Base-by-base conservation (phyloP, 1,284 basidiomycete species). In the Ceratobasidium theobromae region DNA sequence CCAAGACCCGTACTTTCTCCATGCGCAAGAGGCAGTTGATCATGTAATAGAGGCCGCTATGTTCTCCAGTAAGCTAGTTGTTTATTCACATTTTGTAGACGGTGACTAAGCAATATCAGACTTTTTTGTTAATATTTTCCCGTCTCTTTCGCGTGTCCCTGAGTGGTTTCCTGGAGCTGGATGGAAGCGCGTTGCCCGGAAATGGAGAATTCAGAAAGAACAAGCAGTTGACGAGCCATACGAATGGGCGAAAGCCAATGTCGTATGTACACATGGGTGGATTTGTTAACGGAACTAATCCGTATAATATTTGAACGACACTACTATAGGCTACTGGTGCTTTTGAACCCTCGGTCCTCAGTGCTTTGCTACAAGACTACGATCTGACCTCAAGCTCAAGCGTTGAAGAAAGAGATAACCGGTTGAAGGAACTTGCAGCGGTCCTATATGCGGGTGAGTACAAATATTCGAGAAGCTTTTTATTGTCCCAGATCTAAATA, bases 91-190 rank as follows among this genome's bases (percentile, higher is more conserved):
- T n/a, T n/a, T n/a, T n/a, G n/a, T n/a, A n/a, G n/a, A n/a, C n/a
- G n/a, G n/a, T n/a, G n/a, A n/a, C n/a, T n/a, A n/a, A n/a, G n/a
- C n/a, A n/a, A n/a, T n/a, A n/a, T n/a, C n/a, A 62, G 60, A 52
- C 18, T 52, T 52, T 32, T 41, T 40, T 16, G 60, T 64, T 14
- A 64, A 64, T 14, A 30, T 25, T 12, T 14, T 53, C 4, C 48
- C 48, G 6, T 41, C 33, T 48, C 32, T 68, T 12, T 53, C 57
- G 25, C 51, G 43, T 32, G 33, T 69, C n/a, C 68, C 68, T 8
- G 38, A 54, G 11, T 69, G 68, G 68, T 49, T 69, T 18, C 68
- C 68, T 4, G 62, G 62, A 4, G 55, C n/a, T 18, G 21, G 38
- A 23, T 18, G 27, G 30, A 18, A 58, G 43, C 41, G 41, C 46